Base-by-base conservation (phyloP, 768 basidiomycete genomes). In the Suillus subalutaceus region DNA sequence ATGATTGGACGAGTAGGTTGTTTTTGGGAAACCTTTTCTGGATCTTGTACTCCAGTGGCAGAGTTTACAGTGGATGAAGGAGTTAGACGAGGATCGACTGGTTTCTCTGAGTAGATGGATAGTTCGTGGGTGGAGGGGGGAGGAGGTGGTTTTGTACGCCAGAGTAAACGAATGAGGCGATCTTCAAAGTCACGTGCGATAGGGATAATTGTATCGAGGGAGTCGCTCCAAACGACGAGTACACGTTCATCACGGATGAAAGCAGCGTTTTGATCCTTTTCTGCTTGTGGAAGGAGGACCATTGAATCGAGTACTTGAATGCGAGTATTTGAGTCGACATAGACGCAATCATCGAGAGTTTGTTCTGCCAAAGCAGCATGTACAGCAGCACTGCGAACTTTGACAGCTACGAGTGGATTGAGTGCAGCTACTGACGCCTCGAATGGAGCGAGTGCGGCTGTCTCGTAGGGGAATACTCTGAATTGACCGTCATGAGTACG, bases 221-320 rank as follows among this genome's bases (percentile, higher is more conserved):
- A 84, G 73, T 94, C 91, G 23, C 90, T 88, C 93, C 93, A 96
- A 68, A 95, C 88, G 67, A 95, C 85, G 63, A 96, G 83, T 20
- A 92, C 90, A 46, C 91, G 86, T 74, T 95, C 94, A 74, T 94
- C 90, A 56, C 93, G 86, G 72, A 94, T 88, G 74, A 96, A 96
- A 0, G 94, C 93, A 4, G 75, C 75, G 20, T 76, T 76, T 20
- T 76, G 75, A 13, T 76, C 75, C 72, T 76, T 76, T 67, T 76
- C 76, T 23, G 75, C 78, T 62, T 88, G 84, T 6, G 91, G 90
- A 46, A 96, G 87, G 72, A 86, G 82, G 65, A 87, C 78, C 82
- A 96, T 89, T 30, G 90, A 89, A 71, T 94, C 91, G 58, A 95
- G 74, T 67, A 96, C 85, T 75, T 94, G 93, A 62, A 96, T 94